These are phyloP conservation scores for Tolypocladium ophioglossoides DNA, from an alignment of 2,329 filamentous ascomycete genomes.

Conservation along the genomic window DNA sequence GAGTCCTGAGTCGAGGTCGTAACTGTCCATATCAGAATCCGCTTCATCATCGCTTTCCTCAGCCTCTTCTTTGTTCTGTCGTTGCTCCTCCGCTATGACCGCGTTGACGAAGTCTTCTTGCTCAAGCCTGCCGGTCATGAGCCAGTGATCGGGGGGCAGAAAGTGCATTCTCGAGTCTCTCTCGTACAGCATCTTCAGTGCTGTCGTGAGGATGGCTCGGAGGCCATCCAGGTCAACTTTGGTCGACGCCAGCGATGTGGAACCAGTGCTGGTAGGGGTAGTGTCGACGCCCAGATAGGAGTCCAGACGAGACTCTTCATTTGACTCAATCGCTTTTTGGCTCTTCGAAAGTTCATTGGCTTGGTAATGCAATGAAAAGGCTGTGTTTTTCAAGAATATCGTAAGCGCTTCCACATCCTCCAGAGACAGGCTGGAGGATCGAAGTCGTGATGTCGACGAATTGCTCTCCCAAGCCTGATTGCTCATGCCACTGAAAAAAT, in stretches of 20 bases:
- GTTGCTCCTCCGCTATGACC: constrained; percentile 80
- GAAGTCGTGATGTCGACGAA: constrained; percentile 36
- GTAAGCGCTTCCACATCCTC: constrained; percentile 64
- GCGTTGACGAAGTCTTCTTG: constrained; percentile 80
- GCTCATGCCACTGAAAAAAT: constrained; percentile 63
- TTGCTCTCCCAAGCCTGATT: constrained; percentile 25
- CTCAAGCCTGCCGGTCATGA: constrained; percentile 82
- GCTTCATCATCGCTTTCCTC: constrained; percentile 15
- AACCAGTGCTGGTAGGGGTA: neutral
- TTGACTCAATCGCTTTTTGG: constrained; percentile 10
- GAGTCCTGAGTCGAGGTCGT: constrained; percentile 12
- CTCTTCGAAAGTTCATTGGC: constrained; percentile 46
- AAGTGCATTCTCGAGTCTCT: constrained; percentile 83
- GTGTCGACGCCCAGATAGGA: constrained; percentile 14
- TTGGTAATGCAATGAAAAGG: constrained; percentile 83
- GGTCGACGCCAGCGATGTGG: constrained; percentile 6
- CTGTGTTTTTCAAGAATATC: constrained; percentile 79
- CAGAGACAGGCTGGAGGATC: constrained; percentile 58
- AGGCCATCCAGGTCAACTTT: constrained; percentile 63
- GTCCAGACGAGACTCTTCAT: constrained; percentile 15
- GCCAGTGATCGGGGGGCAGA: constrained; percentile 75
- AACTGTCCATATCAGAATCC: constrained; percentile 22
- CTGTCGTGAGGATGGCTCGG: constrained; percentile 65
- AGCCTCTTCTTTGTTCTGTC: constrained; percentile 48
- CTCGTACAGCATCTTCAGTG: constrained; percentile 84